Base-by-base conservation (phyloP, 768 basidiomycete genomes). In the Lentinula sp. region DNA sequence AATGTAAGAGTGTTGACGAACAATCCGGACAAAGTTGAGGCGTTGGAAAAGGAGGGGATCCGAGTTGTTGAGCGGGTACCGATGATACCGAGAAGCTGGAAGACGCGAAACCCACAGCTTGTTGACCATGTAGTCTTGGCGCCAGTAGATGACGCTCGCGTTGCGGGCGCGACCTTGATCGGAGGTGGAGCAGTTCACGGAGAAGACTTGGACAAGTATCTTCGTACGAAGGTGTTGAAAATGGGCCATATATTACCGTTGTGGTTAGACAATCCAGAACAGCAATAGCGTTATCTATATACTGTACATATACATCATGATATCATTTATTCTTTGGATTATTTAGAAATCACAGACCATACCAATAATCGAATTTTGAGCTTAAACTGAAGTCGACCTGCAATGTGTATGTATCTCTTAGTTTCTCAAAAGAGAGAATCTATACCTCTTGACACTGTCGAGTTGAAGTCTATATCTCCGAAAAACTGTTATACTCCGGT, bases 21-120 rank as follows among this genome's bases (percentile, higher is more conserved):
- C 74, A 99, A 99, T 73, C 97, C 97, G 9, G 95, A 95, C 74
- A 99, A 99, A 76, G 88, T 99, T 45, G 81, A 85, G 63, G 94
- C 95, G 49, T 74, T 98, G 66, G 83, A 89, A 73, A 81, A 79
- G 66, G 96, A 98, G 72, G 91, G 93, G 8, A 79, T 99, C 57
- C 75, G 72, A 16, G 84, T 99, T 18, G 77, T 79, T 4, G 94
- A 98, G 73, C 84, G 95, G 13, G 91, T 98, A 6, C 81, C 91
- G 50, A 98, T 99, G 96, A 86, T 98, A 10, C 97, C 97, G 16
- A 80, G 93, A 59, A 89, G 88, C 65, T 99, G 97, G 96, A 77
- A 81, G 70, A 66, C 77, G 62, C 71, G 76, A 59, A 72, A 75
- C 49, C 68, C 73, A 50, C 69, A 71, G 57, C 65, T 71, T 55